These are phyloP conservation scores for Cercospora janseana DNA, from an alignment of 2,329 filamentous ascomycete genomes.

Conservation along the genomic window DNA sequence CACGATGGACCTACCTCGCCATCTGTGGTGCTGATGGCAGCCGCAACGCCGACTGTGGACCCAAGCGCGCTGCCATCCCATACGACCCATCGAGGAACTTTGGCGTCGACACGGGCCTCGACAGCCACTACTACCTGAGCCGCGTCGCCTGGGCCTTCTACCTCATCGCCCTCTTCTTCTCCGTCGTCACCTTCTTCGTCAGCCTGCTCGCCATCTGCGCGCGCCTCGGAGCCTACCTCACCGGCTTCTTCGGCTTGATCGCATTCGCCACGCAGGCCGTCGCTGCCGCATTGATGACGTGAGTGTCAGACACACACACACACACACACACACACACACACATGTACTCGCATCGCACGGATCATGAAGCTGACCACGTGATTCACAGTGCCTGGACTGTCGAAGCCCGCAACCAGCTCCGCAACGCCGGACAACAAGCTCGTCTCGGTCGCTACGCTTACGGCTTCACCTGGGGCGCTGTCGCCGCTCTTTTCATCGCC, in stretches of 20 bases:
- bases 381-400: conserved; percentile 64
- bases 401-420: conserved; percentile 66
- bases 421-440: conserved; percentile 54
- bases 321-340: conserved; percentile 28
- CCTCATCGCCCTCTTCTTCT: conserved; percentile 75
- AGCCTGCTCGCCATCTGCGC: conserved; percentile 69
- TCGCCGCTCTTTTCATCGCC: conserved; percentile 64
- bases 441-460: conserved; percentile 66
- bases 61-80: conserved; percentile 60
- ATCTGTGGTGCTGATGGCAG: conserved; percentile 64
- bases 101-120: conserved; percentile 53
- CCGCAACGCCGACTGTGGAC: conserved; percentile 61
- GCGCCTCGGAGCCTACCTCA: conserved; percentile 67
- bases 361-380: too few species aligned
- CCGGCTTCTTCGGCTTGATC: conserved; percentile 56
- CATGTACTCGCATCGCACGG: too few species aligned
- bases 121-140: conserved; percentile 78
- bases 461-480: conserved; percentile 73
- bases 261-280: conserved; percentile 69
- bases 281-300: conserved; percentile 73
- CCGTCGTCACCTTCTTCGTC: conserved; percentile 63
- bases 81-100: conserved; percentile 65
- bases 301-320: conserved; percentile 39
- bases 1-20: conserved; percentile 91
- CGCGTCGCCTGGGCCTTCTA: conserved; percentile 92